Evolutionary conservation across 768 basidiomycete species (phyloP).

Genomic region (Thelephora aurantiotincta): DNA sequence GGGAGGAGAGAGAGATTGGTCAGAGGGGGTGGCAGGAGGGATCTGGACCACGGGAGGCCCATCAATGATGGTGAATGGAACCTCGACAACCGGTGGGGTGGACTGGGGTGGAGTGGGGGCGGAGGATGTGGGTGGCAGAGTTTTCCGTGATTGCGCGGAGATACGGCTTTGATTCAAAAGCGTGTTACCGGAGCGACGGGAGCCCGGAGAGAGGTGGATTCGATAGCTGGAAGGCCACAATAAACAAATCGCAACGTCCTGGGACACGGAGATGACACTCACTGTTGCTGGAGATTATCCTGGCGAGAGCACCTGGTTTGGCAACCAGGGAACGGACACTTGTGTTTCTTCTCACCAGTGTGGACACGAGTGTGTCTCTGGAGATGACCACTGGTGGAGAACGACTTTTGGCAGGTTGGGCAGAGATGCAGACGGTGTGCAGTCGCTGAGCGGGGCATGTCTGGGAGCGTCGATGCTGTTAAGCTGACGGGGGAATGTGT

Average conservation of each 20-base stretch:
- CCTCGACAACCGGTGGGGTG: not conserved
- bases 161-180: not conserved
- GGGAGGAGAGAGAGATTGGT: not conserved
- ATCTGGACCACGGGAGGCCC: not conserved
- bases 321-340: constrained; percentile 91
- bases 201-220: constrained; percentile 71
- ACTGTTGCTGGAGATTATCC: constrained; percentile 70
- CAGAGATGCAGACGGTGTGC: constrained; percentile 35
- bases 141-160: not conserved
- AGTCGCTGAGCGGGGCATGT: too few species aligned
- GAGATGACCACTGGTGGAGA: constrained; percentile 83
- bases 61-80: not conserved
- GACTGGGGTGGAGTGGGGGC: not conserved
- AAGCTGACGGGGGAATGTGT: too few species aligned
- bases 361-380: constrained; percentile 82
- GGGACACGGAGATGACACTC: constrained; percentile 13
- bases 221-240: constrained; percentile 39
- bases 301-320: constrained; percentile 83
- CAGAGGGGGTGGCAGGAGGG: not conserved
- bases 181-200: constrained; percentile 20
- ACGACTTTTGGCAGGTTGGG: constrained; percentile 55
- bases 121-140: not conserved
- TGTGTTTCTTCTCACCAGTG: constrained; percentile 86
- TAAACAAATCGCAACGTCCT: not conserved
- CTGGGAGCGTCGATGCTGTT: too few species aligned